These are phyloP conservation scores for Paxillus ammoniavirescens DNA, from an alignment of 768 basidiomycete species.

Conservation along the genomic window DNA sequence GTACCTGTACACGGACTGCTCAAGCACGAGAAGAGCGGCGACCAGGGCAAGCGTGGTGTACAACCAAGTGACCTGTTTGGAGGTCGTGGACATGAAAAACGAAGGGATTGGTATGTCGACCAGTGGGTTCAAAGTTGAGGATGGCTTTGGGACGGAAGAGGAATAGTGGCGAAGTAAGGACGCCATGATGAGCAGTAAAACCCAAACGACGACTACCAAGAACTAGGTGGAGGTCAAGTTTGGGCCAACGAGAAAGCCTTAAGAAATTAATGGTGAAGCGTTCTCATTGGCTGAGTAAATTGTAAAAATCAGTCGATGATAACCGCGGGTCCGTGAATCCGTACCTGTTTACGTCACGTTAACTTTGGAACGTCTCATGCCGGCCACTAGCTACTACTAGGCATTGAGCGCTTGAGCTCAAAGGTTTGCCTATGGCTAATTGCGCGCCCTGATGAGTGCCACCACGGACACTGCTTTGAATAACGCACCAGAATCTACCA, in stretches of 20 bases:
- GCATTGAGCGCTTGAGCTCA: too few species aligned
- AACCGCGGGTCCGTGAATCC: not conserved
- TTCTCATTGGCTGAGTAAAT: conserved; percentile 18
- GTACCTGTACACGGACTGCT: conserved; percentile 84
- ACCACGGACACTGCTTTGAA: too few species aligned
- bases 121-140: conserved; percentile 40
- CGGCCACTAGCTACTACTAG: too few species aligned
- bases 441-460: too few species aligned
- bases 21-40: conserved; percentile 73
- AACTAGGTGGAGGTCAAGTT: not conserved
- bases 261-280: conserved; percentile 2
- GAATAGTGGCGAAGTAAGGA: conserved; percentile 32
- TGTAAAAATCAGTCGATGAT: conserved; percentile 25
- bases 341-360: too few species aligned
- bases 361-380: too few species aligned
- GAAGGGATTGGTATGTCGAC: conserved; percentile 48
- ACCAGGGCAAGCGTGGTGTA: conserved; percentile 72
- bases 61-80: conserved; percentile 45
- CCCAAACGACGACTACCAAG: not conserved
- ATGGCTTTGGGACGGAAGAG: conserved; percentile 37
- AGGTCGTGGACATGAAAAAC: conserved; percentile 35
- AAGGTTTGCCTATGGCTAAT: too few species aligned
- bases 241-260: not conserved
- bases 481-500: too few species aligned
- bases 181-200: conserved; percentile 29